These are phyloP conservation scores for Phytophthora cryptogea DNA, from an alignment of 352 stramenopile species.

Conservation along the genomic window DNA sequence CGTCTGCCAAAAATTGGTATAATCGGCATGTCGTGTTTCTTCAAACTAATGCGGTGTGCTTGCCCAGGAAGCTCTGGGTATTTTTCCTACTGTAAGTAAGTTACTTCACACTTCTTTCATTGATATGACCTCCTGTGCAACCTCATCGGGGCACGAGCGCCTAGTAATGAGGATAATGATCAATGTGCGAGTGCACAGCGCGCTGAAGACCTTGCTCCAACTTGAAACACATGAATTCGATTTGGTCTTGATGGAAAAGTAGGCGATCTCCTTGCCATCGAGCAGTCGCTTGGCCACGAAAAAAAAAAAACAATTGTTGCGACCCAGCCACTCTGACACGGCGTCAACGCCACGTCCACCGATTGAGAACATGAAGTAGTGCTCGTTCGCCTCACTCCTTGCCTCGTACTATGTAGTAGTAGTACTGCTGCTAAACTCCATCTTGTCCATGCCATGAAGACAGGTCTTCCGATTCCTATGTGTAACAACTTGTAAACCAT, in stretches of 20 bases:
- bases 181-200: slow-evolving; percentile 31
- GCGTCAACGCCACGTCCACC: slow-evolving; percentile 75
- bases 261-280: slow-evolving; percentile 95
- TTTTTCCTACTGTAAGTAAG: no score
- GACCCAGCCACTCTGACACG: slow-evolving; percentile 87
- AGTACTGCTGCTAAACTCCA: slow-evolving; percentile 94
- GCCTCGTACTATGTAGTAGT: no score
- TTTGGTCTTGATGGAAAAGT: slow-evolving; percentile 95
- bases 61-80: no score
- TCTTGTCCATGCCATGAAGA: slow-evolving; percentile 94
- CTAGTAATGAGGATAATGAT: no score
- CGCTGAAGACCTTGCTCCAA: slow-evolving; percentile 92
- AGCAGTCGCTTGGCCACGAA: slow-evolving; percentile 94
- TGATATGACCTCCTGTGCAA: no score
- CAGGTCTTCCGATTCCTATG: slow-evolving; percentile 98
- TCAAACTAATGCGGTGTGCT: no score
- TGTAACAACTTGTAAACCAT: slow-evolving; percentile 98
- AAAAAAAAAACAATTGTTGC: slow-evolving; percentile 94
- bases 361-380: slow-evolving; percentile 91
- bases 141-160: no score
- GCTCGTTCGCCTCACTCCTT: slow-evolving; percentile 94
- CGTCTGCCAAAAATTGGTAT: no score
- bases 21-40: no score
- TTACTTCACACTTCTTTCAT: slow-evolving; percentile 5
- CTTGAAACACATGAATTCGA: slow-evolving; percentile 94